Conservation (phyloP, 768 basidiomycete species). For the Leucocoprinus leucothites region DNA sequence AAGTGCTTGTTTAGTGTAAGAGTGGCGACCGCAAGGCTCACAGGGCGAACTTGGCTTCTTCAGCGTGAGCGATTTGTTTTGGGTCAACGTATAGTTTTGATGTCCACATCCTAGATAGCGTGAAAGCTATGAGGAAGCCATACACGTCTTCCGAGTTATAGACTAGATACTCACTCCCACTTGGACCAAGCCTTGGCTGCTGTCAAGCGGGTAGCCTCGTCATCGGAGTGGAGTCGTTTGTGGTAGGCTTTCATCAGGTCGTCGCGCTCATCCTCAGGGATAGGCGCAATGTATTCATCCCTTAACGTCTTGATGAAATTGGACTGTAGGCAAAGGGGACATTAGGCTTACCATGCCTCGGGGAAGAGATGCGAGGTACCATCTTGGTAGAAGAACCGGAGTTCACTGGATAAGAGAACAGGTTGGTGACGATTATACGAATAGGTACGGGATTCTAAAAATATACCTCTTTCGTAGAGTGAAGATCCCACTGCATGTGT, state of each 20-base stretch:
- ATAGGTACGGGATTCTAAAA: background rate
- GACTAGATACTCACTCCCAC: conserved; percentile 69
- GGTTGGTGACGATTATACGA: background rate
- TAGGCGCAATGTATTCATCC: conserved; percentile 79
- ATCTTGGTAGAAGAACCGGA: conserved; percentile 91
- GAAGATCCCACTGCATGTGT: conserved; percentile 71
- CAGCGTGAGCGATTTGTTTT: conserved; percentile 62
- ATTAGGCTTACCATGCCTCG: conserved; percentile 66
- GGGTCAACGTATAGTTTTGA: conserved; percentile 71
- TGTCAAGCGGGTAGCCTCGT: conserved; percentile 57
- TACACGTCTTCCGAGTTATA: background rate
- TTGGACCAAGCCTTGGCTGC: conserved; percentile 88
- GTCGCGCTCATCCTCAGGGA: conserved; percentile 75
- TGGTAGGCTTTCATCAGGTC: conserved; percentile 88
- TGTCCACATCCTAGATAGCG: conserved; percentile 72
- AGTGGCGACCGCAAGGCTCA: conserved; percentile 40
- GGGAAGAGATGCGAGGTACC: conserved; percentile 82
- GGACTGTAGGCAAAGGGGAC: background rate
- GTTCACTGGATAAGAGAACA: conserved; percentile 47
- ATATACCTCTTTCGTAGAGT: conserved; percentile 72
- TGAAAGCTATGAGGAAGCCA: background rate
- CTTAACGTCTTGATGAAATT: conserved; percentile 31
- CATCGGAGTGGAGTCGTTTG: conserved; percentile 66
- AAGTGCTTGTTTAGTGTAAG: background rate
- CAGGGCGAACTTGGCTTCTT: conserved; percentile 65